phyloP scores from a whole-genome alignment of 345 rosid species.

The Salix caprea region DNA sequence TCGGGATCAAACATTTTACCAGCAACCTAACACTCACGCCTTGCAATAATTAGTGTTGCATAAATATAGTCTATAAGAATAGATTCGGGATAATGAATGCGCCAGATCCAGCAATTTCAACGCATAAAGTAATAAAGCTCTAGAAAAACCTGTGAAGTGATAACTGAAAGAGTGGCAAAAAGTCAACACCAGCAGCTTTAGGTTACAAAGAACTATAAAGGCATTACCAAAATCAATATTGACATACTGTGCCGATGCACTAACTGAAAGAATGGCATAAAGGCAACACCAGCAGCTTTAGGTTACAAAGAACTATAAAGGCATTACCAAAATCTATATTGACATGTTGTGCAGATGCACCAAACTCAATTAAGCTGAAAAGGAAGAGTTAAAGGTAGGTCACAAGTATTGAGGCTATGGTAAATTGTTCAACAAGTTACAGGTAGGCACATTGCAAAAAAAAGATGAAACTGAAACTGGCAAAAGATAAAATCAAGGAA shows the following conservation, averaged over 20 bases:
- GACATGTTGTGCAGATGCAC: neutral
- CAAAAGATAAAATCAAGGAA: neutral
- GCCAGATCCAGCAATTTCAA: neutral
- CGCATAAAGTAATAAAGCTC: too few species aligned
- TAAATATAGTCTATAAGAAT: neutral
- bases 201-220: neutral
- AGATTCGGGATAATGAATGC: neutral
- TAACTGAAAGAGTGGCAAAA: neutral
- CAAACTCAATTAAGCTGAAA: neutral
- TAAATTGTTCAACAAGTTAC: neutral
- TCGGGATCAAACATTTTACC: conserved; percentile 60
- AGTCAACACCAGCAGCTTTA: neutral
- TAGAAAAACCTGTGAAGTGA: neutral
- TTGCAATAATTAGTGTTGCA: neutral
- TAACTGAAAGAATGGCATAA: neutral
- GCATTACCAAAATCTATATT: too few species aligned
- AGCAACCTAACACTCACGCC: conserved; percentile 55
- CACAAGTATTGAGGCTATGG: neutral
- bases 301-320: neutral
- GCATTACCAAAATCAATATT: too few species aligned
- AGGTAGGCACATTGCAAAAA: neutral
- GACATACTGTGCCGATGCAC: neutral
- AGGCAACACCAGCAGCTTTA: neutral
- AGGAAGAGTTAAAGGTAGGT: neutral
- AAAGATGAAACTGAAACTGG: neutral